Percentiles rank a stretch among this genome's conserved stretches.
Conservation (phyloP, 257 asterid species). For the Solanum rostratum region DNA sequence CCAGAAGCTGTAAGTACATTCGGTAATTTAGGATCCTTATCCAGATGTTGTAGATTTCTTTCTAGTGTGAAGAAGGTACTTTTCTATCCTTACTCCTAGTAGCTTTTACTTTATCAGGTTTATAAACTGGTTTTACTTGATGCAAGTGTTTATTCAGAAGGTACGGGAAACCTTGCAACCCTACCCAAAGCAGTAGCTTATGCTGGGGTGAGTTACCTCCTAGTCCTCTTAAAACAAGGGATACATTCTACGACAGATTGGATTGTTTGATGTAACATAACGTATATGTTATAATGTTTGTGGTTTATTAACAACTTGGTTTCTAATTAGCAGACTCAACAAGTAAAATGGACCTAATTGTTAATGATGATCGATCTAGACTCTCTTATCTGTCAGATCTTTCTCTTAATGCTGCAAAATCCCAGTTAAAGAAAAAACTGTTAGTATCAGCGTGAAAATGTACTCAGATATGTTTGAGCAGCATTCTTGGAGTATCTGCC, state of each 20-base stretch:
- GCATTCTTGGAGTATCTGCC: background rate
- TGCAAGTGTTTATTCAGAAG: slow-evolving; percentile 96
- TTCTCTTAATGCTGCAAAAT: background rate
- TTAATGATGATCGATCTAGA: background rate
- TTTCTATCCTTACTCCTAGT: background rate
- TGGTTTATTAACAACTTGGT: background rate
- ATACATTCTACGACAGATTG: background rate
- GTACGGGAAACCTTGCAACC: slow-evolving; percentile 77
- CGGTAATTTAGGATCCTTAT: background rate
- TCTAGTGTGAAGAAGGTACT: background rate
- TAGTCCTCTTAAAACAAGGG: background rate
- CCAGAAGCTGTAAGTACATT: slow-evolving; percentile 69
- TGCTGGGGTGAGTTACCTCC: slow-evolving; percentile 55
- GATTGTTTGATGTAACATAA: background rate
- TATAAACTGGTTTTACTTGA: slow-evolving; percentile 74
- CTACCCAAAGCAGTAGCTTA: slow-evolving; percentile 69
- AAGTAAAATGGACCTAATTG: background rate
- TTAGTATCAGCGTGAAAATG: background rate
- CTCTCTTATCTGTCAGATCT: background rate
- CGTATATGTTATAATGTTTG: background rate
- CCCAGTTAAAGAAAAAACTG: background rate
- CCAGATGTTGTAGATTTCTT: background rate
- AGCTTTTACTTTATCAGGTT: slow-evolving; percentile 38
- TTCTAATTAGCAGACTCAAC: background rate
- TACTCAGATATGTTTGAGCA: background rate